Base-by-base conservation (phyloP, 2,329 filamentous ascomycete species). In the Pseudofabraea citricarpa region DNA sequence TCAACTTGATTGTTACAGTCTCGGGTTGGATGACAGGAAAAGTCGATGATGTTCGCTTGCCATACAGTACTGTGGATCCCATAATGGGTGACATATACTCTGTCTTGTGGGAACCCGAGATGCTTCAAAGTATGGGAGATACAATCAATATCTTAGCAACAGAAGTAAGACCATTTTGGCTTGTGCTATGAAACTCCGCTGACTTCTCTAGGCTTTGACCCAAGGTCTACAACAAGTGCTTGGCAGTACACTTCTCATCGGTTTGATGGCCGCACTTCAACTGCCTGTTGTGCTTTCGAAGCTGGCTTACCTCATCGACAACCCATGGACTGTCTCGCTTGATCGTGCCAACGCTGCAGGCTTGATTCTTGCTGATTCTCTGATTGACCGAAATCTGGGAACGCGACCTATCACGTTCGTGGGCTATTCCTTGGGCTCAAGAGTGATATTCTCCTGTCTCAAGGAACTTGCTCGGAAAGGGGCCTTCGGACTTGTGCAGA, bases 1-100 rank as follows among this genome's bases (percentile, higher is more conserved):
- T 96, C 29, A 97, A 98, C 56, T 75, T 98, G 22, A 93, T 98
- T 51, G 82, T 98, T 29, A 97, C 93, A 0, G 81, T 98, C 22
- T 90, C 91, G 0, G 93, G 93, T 3, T 98, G 93, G 93, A 94
- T 98, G 86, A 96, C 89, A 31, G 93, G 94, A 57, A 97, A 95
- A 61, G 83, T 95, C 41, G 93, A 98, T 67, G 93, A 98, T 63
- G 90, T 98, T 39, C 87, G 93, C 47, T 68, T 98, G 58, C 93
- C 93, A 6, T 98, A 87, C 66, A 96, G 90, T 69, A 98, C 94
- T 0, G 85, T 98, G 6, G 90, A 98, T 63, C 89, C 94, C 1
- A 80, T 97, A 50, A 98, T 98, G 93, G 93, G 93, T 10, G 93
- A 98, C 61, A 83, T 98, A 13, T 98, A 98, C 68, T 96, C 91